phyloP scores from a whole-genome alignment of 352 stramenopile species.

The Phytophthora citricola region DNA sequence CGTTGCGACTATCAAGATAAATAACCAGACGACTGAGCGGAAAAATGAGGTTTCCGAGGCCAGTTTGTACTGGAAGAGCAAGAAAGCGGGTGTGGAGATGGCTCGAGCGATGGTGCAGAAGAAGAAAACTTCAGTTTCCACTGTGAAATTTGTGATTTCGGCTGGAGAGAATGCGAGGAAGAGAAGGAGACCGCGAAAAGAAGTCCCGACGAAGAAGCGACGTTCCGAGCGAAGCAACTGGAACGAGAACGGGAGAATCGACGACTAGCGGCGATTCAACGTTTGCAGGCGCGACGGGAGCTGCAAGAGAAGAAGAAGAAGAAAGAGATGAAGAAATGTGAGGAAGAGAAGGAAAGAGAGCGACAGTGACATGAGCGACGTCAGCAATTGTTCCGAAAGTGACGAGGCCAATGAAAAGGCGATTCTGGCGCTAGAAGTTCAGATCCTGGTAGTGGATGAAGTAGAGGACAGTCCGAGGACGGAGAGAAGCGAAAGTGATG shows the following conservation, averaged over 20 bases:
- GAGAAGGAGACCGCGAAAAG: constrained; percentile 38
- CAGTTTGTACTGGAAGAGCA: constrained; percentile 36
- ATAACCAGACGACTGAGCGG: constrained; percentile 8
- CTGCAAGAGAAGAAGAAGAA: constrained; percentile 56
- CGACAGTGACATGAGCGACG: constrained; percentile 64
- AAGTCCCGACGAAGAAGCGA: constrained; percentile 39
- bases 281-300: constrained; percentile 61
- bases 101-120: constrained; percentile 43
- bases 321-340: constrained; percentile 20
- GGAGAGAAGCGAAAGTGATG: constrained; percentile 5
- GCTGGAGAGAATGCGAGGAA: constrained; percentile 41
- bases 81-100: constrained; percentile 40
- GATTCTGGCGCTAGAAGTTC: constrained; percentile 57
- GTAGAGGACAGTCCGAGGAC: constrained; percentile 1
- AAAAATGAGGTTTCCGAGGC: background rate
- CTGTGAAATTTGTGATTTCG: constrained; percentile 55
- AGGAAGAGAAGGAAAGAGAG: constrained; percentile 8
- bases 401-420: constrained; percentile 62
- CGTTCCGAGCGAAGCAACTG: constrained; percentile 21
- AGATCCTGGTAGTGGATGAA: constrained; percentile 14
- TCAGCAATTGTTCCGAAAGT: constrained; percentile 74
- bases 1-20: constrained; percentile 7
- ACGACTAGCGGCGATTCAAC: constrained; percentile 63
- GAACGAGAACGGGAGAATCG: constrained; percentile 59
- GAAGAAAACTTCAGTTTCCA: constrained; percentile 3